phyloP scores from a whole-genome alignment of 345 rosid species.

The Lagerstroemia speciosa region DNA sequence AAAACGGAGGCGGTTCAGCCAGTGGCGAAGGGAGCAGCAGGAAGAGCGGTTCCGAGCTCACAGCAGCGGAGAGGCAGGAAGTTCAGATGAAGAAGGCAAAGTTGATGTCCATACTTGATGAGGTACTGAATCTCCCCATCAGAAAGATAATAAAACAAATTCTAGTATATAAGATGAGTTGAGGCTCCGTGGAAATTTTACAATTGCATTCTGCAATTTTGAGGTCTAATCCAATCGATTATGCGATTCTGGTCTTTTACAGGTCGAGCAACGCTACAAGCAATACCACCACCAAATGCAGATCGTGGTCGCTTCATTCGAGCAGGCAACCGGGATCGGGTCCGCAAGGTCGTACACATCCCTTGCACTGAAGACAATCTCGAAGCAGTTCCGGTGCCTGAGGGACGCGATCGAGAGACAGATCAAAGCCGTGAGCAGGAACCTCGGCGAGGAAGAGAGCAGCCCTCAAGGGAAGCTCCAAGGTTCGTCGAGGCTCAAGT shows the following conservation, averaged over 20 bases:
- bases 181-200: too few species aligned
- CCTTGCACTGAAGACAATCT: conserved; percentile 58
- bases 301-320: conserved; percentile 41
- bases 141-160: too few species aligned
- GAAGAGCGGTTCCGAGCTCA: conserved; percentile 26
- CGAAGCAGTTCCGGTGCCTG: conserved; percentile 61
- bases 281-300: conserved; percentile 73
- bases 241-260: background rate
- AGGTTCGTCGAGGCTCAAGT: conserved; percentile 38
- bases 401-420: conserved; percentile 55
- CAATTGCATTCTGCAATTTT: too few species aligned
- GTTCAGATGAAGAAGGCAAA: conserved; percentile 56
- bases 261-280: conserved; percentile 68
- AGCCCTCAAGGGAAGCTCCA: conserved; percentile 32
- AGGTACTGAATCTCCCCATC: too few species aligned
- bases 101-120: conserved; percentile 55
- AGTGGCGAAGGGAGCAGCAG: conserved; percentile 1
- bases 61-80: conserved; percentile 48
- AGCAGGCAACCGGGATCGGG: conserved; percentile 54
- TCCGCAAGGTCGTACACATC: conserved; percentile 60
- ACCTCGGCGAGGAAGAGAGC: conserved; percentile 49
- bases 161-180: too few species aligned
- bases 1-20: background rate
- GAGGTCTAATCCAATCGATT: background rate
- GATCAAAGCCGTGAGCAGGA: conserved; percentile 43